Evolutionary conservation across 2,329 filamentous ascomycete species (phyloP).

Genomic region (Sarocladium brachiariae): DNA sequence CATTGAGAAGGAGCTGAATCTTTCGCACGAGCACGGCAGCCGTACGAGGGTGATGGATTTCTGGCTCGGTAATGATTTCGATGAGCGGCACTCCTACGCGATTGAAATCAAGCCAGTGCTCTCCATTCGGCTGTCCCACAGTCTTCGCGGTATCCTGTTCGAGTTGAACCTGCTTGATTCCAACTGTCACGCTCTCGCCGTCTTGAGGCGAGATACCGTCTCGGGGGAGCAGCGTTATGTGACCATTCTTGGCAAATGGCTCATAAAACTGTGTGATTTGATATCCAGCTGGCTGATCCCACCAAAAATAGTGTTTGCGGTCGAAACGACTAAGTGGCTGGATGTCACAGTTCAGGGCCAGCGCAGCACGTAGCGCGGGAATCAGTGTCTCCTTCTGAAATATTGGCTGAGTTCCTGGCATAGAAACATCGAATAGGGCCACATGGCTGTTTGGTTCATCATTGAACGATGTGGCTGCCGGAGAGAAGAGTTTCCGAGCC

Average conservation of each 20-base stretch:
- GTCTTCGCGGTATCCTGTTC: conserved; percentile 98
- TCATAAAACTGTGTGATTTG: conserved; percentile 96
- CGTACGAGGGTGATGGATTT: conserved; percentile 79
- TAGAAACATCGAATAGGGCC: conserved; percentile 78
- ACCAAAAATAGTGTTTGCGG: conserved; percentile 98
- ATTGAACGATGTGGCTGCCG: conserved; percentile 56
- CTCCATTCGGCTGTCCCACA: conserved; percentile 64
- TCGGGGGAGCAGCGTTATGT: conserved; percentile 60
- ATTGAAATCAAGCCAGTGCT: conserved; percentile 86
- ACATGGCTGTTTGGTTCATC: conserved; percentile 79
- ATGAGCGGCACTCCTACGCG: conserved; percentile 85
- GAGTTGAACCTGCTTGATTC: conserved; percentile 91
- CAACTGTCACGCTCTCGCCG: conserved; percentile 62
- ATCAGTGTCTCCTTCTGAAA: conserved; percentile 80
- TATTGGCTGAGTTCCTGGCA: conserved; percentile 80
- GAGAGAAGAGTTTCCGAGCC: conserved; percentile 80
- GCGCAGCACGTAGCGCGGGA: conserved; percentile 82
- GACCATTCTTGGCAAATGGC: conserved; percentile 62
- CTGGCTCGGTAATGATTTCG: conserved; percentile 88
- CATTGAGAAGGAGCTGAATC: conserved; percentile 70
- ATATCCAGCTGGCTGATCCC: conserved; percentile 93
- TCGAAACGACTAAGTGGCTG: conserved; percentile 79
- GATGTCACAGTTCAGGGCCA: conserved; percentile 75
- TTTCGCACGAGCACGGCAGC: conserved; percentile 87
- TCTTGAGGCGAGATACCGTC: conserved; percentile 76